Evolutionary conservation across 768 basidiomycete genomes (phyloP).

Genomic region (Gyrodon lividus): DNA sequence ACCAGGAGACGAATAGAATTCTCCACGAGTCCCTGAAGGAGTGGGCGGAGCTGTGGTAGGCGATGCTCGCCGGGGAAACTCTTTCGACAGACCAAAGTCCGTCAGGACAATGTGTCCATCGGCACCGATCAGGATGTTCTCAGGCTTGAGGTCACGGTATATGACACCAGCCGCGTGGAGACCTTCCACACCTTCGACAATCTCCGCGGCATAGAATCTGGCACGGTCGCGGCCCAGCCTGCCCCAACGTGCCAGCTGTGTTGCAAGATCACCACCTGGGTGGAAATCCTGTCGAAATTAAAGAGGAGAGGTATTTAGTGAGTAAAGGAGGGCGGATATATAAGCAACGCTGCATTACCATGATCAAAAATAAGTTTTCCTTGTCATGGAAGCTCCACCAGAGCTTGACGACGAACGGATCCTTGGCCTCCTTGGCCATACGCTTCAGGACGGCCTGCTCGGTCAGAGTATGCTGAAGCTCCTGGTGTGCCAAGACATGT

Average conservation of each 20-base stretch:
- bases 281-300: slow-evolving; percentile 72
- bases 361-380: slow-evolving; percentile 94
- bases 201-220: slow-evolving; percentile 96
- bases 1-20: slow-evolving; percentile 50
- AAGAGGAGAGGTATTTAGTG: slow-evolving; percentile 15
- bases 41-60: slow-evolving; percentile 56
- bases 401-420: slow-evolving; percentile 94
- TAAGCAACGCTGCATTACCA: slow-evolving; percentile 51
- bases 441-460: slow-evolving; percentile 94
- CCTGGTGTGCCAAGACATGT: slow-evolving; percentile 94
- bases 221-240: slow-evolving; percentile 90
- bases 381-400: slow-evolving; percentile 99
- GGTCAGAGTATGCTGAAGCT: slow-evolving; percentile 92
- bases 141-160: slow-evolving; percentile 96
- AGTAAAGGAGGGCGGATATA: slow-evolving; percentile 6
- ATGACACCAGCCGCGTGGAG: slow-evolving; percentile 93
- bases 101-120: slow-evolving; percentile 97
- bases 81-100: slow-evolving; percentile 94
- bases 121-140: slow-evolving; percentile 91
- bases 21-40: slow-evolving; percentile 49
- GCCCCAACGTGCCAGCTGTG: slow-evolving; percentile 95
- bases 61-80: slow-evolving; percentile 63
- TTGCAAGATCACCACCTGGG: slow-evolving; percentile 94
- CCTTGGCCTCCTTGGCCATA: slow-evolving; percentile 84
- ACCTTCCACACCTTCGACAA: slow-evolving; percentile 94